Evolutionary conservation across 2,329 filamentous ascomycete species (phyloP).

Genomic region (Aspergillus pseudonomiae): DNA sequence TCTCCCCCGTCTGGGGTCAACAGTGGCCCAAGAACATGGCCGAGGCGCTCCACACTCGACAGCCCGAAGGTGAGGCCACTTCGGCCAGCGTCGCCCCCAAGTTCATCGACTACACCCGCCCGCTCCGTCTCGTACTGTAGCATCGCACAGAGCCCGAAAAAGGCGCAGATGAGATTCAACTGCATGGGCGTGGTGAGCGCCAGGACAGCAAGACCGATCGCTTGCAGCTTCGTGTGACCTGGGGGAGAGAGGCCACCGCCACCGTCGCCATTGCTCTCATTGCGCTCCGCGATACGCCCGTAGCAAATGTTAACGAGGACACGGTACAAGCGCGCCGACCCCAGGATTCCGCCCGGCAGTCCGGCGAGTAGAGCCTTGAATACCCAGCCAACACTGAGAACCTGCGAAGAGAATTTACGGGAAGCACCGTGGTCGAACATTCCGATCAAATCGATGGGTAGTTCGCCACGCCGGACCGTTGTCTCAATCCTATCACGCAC

Average conservation of each 20-base stretch:
- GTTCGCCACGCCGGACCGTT: slow-evolving; percentile 36
- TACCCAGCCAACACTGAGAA: slow-evolving; percentile 38
- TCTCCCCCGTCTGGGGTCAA: slow-evolving; percentile 26
- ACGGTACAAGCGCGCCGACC: slow-evolving; percentile 38
- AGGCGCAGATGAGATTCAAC: slow-evolving; percentile 43
- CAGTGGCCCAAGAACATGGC: slow-evolving; percentile 37
- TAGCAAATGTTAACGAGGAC: slow-evolving; percentile 34
- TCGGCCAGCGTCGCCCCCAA: slow-evolving; percentile 17
- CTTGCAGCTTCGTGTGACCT: slow-evolving; percentile 30
- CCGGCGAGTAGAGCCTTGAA: slow-evolving; percentile 41
- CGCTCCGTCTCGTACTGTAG: slow-evolving; percentile 34
- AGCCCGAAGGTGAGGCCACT: slow-evolving; percentile 16
- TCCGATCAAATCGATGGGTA: slow-evolving; percentile 31
- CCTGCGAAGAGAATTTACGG: slow-evolving; percentile 23
- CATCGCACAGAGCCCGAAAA: slow-evolving; percentile 41
- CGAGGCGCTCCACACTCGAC: slow-evolving; percentile 33
- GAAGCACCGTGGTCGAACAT: slow-evolving; percentile 13
- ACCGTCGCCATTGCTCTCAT: slow-evolving; percentile 23
- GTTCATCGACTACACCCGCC: slow-evolving; percentile 21
- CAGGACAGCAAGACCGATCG: slow-evolving; percentile 42
- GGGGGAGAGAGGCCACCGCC: slow-evolving; percentile 23
- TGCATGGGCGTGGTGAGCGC: slow-evolving; percentile 43
- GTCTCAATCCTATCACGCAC: slow-evolving; percentile 36
- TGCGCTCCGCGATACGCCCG: slow-evolving; percentile 18
- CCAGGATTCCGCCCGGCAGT: slow-evolving; percentile 43